Conservation (phyloP, 306 rosid species). For the Trifolium subterraneum region DNA sequence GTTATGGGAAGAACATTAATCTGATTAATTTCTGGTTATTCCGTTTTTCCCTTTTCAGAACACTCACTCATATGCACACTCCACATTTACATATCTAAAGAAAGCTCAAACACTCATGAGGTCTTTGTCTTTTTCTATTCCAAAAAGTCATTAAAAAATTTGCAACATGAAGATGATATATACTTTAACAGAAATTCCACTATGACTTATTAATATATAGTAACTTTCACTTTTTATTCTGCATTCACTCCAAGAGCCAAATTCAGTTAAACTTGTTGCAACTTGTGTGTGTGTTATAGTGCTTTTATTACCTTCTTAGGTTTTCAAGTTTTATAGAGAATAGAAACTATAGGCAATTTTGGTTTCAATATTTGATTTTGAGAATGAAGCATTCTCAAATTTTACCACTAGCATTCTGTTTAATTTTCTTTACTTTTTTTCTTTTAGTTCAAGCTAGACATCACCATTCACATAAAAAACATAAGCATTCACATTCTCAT, state of each 20-base stretch:
- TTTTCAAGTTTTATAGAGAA: background rate
- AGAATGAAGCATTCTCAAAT: conserved; percentile 53
- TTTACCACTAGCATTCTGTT: conserved; percentile 40
- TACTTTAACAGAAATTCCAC: conserved; percentile 66
- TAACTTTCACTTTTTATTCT: conserved; percentile 47
- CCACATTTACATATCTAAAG: conserved; percentile 45
- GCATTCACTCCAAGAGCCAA: conserved; percentile 54
- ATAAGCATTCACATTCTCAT: conserved; percentile 58
- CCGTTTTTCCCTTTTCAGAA: conserved; percentile 56
- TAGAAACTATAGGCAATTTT: background rate
- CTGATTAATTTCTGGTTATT: conserved; percentile 49
- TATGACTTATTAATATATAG: conserved; percentile 47
- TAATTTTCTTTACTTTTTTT: conserved; percentile 45
- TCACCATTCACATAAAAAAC: conserved; percentile 58
- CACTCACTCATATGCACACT: conserved; percentile 53
- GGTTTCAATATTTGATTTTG: background rate
- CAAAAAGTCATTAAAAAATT: conserved; percentile 44
- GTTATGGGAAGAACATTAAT: conserved; percentile 51
- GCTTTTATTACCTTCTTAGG: conserved; percentile 35
- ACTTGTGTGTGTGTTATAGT: conserved; percentile 42
- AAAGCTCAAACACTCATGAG: conserved; percentile 47
- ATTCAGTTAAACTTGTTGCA: conserved; percentile 46
- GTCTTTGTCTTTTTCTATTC: conserved; percentile 66
- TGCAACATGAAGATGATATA: conserved; percentile 32
- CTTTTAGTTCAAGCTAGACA: conserved; percentile 66